Evolutionary conservation across 1,284 basidiomycete species (phyloP).

Genomic region (Hymenochaete sp.): DNA sequence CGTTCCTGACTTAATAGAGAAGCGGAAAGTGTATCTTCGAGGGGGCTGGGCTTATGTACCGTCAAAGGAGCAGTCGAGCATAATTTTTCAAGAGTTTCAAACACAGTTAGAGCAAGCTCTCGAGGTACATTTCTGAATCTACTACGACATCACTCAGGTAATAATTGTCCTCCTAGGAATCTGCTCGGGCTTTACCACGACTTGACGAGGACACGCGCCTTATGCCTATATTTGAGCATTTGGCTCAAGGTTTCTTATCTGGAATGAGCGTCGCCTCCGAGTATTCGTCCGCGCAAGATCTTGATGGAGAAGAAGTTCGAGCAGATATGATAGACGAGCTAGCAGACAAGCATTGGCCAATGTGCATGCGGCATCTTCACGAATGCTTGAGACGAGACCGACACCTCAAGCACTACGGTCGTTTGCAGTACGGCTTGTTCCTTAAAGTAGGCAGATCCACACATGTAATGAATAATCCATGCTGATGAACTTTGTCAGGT

Average conservation of each 20-base stretch:
- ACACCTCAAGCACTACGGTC: constrained; percentile 89
- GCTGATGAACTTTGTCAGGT: constrained; percentile 43
- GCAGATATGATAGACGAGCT: constrained; percentile 93
- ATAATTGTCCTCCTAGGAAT: constrained; percentile 44
- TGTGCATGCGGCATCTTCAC: constrained; percentile 94
- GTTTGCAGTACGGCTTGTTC: constrained; percentile 91
- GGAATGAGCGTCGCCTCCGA: constrained; percentile 70
- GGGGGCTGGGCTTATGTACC: constrained; percentile 90
- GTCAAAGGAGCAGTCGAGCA: constrained; percentile 71
- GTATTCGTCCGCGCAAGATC: constrained; percentile 51
- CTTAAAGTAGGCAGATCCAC: constrained; percentile 62
- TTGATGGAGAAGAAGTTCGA: constrained; percentile 61
- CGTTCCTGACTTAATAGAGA: constrained; percentile 88
- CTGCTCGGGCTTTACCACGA: constrained; percentile 84
- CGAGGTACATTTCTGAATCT: constrained; percentile 46
- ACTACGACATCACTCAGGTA: background rate
- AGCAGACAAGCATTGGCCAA: constrained; percentile 83
- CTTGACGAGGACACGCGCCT: constrained; percentile 94
- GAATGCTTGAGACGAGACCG: constrained; percentile 68
- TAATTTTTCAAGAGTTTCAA: constrained; percentile 87
- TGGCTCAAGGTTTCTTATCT: constrained; percentile 90
- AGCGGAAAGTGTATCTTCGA: constrained; percentile 73
- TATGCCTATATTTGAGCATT: constrained; percentile 84
- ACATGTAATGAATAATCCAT: constrained; percentile 1
- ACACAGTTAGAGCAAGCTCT: constrained; percentile 68